Evolutionary conservation across 2,329 filamentous ascomycete genomes (phyloP), one percentile per base, ranked within the genome.

Genomic region (Botrytis medusae): DNA sequence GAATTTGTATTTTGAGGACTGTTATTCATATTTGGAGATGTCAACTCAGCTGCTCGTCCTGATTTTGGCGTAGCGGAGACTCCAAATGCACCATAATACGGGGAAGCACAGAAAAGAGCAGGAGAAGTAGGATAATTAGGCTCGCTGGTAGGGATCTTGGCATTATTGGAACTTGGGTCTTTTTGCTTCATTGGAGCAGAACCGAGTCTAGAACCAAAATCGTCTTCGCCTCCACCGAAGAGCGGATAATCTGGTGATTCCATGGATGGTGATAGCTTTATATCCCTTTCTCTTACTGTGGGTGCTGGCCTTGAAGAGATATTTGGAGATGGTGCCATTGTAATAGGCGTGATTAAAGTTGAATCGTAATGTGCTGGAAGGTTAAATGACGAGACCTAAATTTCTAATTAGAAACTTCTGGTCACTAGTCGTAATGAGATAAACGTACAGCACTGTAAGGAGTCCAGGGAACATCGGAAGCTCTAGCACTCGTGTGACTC

Each of bases 331-430:
- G 71, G 75, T 10, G 77, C 74, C 72, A 77, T 74, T 10, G 79
- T 76, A 20, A 80, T 72, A 8, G 79, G 79, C 16, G 79, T 80
- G 20, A 77, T 74, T 18, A 80, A 74, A 60, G 75, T 74, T 9
- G 76, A 76, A 62, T 78, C 79, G 75, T 77, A 80, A 2, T 74
- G 64, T 3, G 74, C 74, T 25, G 79, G 78, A 54, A 79, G 65
- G 63, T 80, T 79, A 69, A 80, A 80, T 5, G 79, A 80, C 5
- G 79, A 79, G 48, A 79, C 79, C 78, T 80, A 71, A 40, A 69
- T 40, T 29, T 65, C 42, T 67, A 76, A 71, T 77, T 42, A 72
- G 71, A 72, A 12, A 14, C 34, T 71, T n/a, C 48, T 32, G 25
- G 2, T 54, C 29, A 20, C 44, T 25, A 34, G 22, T 32, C 37